Conservation (phyloP, 2,329 filamentous ascomycete species). For the Fusarium tanahbumbuense region DNA sequence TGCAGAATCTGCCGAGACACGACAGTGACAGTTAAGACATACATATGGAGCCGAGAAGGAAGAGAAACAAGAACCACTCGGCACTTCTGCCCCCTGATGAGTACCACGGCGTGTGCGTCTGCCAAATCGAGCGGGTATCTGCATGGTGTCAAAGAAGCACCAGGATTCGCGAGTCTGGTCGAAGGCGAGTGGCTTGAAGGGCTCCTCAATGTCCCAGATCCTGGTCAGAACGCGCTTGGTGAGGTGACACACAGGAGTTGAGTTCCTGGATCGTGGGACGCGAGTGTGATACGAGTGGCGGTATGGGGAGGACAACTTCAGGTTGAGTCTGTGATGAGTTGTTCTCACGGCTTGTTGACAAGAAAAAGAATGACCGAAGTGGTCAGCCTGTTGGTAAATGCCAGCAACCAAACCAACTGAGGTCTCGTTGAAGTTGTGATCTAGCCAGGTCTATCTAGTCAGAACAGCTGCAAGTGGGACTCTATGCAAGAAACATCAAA, state of each 20-base stretch:
- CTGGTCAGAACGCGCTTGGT: constrained; percentile 11
- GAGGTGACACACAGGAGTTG: constrained; percentile 14
- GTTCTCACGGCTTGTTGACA: neutral
- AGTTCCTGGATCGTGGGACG: constrained; percentile 39
- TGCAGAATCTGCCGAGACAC: constrained; percentile 39
- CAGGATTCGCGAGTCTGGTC: constrained; percentile 20
- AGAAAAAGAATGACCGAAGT: neutral
- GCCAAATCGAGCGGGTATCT: constrained; percentile 36
- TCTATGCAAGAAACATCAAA: constrained; percentile 4
- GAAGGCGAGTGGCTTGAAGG: constrained; percentile 15
- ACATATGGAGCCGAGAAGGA: constrained; percentile 9
- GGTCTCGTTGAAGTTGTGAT: neutral
- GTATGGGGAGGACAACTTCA: constrained; percentile 16
- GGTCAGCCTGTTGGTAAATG: neutral
- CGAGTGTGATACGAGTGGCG: constrained; percentile 30
- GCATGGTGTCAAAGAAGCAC: constrained; percentile 26
- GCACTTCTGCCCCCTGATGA: constrained; percentile 11
- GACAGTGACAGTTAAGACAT: constrained; percentile 2
- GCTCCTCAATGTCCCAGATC: constrained; percentile 32
- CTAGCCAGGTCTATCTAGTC: neutral
- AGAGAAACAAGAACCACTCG: neutral
- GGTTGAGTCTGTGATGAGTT: constrained; percentile 11
- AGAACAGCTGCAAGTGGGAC: neutral
- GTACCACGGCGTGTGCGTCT: constrained; percentile 24
- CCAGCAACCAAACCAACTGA: neutral